Percentiles rank a stretch among this genome's conserved stretches.
These are phyloP conservation scores for Myxozyma mucilagina DNA, from an alignment of 805 yeast species.

Conservation along the genomic window DNA sequence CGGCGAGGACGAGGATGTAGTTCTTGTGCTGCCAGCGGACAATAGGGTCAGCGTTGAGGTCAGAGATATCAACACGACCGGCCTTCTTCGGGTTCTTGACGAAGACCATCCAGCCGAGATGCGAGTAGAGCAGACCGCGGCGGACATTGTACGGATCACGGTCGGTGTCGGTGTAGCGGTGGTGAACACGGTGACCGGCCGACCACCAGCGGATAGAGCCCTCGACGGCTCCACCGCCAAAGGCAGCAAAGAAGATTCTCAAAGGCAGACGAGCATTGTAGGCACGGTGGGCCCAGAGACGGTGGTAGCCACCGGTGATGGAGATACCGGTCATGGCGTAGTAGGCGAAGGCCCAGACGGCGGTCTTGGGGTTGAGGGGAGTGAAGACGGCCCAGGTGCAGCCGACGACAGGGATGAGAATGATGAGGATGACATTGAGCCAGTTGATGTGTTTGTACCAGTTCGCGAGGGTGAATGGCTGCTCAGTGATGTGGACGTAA, in stretches of 20 bases:
- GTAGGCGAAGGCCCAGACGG: slow-evolving; percentile 53
- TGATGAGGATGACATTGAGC: slow-evolving; percentile 61
- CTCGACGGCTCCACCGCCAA: slow-evolving; percentile 72
- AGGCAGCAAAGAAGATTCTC: slow-evolving; percentile 53
- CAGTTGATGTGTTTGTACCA: slow-evolving; percentile 76
- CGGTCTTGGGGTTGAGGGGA: slow-evolving; percentile 53
- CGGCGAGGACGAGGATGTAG: slow-evolving; percentile 56
- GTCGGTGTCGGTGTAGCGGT: slow-evolving; percentile 83
- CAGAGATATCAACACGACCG: slow-evolving; percentile 64
- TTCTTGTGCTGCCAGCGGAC: slow-evolving; percentile 71
- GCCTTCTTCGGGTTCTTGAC: slow-evolving; percentile 65
- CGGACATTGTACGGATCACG: slow-evolving; percentile 84
- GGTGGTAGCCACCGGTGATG: slow-evolving; percentile 76
- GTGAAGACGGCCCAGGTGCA: slow-evolving; percentile 45
- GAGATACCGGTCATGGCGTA: slow-evolving; percentile 66
- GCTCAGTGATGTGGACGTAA: slow-evolving; percentile 59
- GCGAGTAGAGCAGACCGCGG: slow-evolving; percentile 78
- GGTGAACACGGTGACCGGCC: slow-evolving; percentile 84
- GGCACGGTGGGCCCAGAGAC: slow-evolving; percentile 68
- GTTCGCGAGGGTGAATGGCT: slow-evolving; percentile 72
- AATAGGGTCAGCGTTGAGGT: slow-evolving; percentile 59
- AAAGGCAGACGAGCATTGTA: slow-evolving; percentile 51
- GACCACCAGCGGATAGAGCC: slow-evolving; percentile 82
- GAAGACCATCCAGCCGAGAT: slow-evolving; percentile 83
- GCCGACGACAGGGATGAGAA: slow-evolving; percentile 57